phyloP scores from a whole-genome alignment of 345 rosid species.

The Gossypium ekmanianum region DNA sequence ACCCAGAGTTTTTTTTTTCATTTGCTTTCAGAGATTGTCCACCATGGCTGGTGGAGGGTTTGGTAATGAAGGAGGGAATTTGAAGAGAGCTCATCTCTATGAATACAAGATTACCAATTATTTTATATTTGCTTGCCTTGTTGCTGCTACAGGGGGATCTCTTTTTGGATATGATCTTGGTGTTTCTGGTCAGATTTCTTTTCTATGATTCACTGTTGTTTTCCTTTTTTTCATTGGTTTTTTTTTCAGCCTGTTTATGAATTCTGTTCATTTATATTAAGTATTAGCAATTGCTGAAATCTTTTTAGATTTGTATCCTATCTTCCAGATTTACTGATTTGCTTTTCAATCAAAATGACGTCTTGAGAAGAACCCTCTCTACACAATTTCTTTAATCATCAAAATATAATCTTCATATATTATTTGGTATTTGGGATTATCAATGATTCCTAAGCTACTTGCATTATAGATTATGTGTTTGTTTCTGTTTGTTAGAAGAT shows the following conservation, averaged over 20 bases:
- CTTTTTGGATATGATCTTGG: conserved; percentile 89
- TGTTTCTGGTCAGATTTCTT: conserved; percentile 56
- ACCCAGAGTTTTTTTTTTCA: background rate
- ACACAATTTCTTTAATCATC: background rate
- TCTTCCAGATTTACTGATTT: background rate
- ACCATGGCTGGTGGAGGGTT: conserved; percentile 71
- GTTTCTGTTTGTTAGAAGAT: background rate
- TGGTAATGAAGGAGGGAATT: conserved; percentile 26
- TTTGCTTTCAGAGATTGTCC: background rate
- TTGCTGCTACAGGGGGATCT: conserved; percentile 69
- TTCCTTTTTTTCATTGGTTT: background rate
- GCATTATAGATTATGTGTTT: no score
- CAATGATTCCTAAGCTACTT: no score
- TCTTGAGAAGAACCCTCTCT: no score
- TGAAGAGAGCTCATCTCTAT: conserved; percentile 68
- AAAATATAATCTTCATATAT: background rate
- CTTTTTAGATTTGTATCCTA: background rate
- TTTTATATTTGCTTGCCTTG: conserved; percentile 54
- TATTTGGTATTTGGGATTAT: background rate
- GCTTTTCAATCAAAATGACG: no score
- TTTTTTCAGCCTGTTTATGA: background rate
- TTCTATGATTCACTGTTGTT: background rate
- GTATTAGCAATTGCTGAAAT: background rate
- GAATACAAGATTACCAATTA: conserved; percentile 57
- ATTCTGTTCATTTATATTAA: background rate